A percentile compares a stretch with the other conserved stretches of the same genome.
phyloP scores from a whole-genome alignment of 805 yeast genomes.

The Cyberlindnera suaveolens region DNA sequence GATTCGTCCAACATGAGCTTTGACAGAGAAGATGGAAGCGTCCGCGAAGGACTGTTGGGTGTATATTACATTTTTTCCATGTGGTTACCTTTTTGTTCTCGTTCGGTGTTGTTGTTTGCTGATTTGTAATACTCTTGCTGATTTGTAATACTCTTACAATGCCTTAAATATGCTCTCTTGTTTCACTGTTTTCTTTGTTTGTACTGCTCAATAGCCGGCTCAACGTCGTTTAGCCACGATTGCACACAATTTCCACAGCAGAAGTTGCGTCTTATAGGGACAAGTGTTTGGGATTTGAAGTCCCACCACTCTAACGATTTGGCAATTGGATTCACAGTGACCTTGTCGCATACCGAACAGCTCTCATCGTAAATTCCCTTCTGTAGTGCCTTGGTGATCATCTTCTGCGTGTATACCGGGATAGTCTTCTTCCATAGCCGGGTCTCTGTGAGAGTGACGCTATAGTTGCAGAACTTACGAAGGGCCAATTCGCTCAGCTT shows the following conservation, averaged over 20 bases:
- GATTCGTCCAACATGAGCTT: too few species aligned
- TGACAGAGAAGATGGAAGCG: too few species aligned
- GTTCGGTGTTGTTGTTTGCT: too few species aligned
- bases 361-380: constrained; percentile 45
- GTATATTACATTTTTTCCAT: too few species aligned
- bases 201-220: constrained; percentile 2
- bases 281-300: constrained; percentile 38
- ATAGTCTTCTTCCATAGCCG: constrained; percentile 45
- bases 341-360: constrained; percentile 44
- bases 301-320: constrained; percentile 68
- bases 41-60: too few species aligned
- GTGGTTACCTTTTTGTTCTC: too few species aligned
- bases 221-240: constrained; percentile 25
- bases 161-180: background rate
- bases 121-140: background rate
- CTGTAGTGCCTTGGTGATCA: constrained; percentile 46
- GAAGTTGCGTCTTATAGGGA: constrained; percentile 51
- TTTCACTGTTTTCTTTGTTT: background rate
- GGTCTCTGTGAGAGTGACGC: constrained; percentile 49
- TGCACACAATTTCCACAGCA: constrained; percentile 46
- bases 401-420: constrained; percentile 37
- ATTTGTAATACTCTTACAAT: background rate
- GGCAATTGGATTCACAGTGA: constrained; percentile 51
- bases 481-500: constrained; percentile 43
- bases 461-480: constrained; percentile 42